phyloP scores from a whole-genome alignment of 495 filamentous ascomycete genomes.

The Penicillium coprophilum region DNA sequence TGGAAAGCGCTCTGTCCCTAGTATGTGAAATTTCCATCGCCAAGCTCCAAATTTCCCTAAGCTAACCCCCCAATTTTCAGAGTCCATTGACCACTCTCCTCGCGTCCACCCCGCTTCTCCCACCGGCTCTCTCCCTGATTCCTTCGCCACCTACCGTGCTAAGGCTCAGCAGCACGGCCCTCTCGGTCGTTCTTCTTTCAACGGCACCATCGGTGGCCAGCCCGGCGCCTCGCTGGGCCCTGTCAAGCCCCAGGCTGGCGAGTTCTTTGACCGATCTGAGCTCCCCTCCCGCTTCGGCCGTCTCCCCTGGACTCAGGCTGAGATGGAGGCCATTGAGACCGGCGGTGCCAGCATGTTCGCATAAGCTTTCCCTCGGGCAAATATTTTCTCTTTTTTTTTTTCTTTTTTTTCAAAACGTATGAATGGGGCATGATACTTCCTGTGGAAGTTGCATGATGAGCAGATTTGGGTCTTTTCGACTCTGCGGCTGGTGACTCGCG shows the following conservation, averaged over 20 bases:
- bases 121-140: constrained; percentile 57
- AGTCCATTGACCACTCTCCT: constrained; percentile 68
- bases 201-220: constrained; percentile 60
- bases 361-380: constrained; percentile 27
- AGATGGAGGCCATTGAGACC: constrained; percentile 94
- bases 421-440: constrained; percentile 30
- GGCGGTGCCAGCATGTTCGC: constrained; percentile 75
- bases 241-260: constrained; percentile 66
- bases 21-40: constrained; percentile 52
- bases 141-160: constrained; percentile 87
- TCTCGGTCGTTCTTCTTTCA: constrained; percentile 51
- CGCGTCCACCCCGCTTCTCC: constrained; percentile 66
- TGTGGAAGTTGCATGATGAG: constrained; percentile 20
- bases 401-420: constrained; percentile 11
- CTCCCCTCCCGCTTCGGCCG: constrained; percentile 81
- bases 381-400: too few species aligned
- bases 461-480: constrained; percentile 1
- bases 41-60: constrained; percentile 5
- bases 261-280: constrained; percentile 86
- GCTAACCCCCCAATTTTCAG: constrained; percentile 42
- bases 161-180: constrained; percentile 95
- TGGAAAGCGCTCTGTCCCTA: constrained; percentile 78
- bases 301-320: constrained; percentile 65
- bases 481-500: constrained; percentile 12
- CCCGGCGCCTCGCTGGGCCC: constrained; percentile 68